A percentile compares a stretch with the other conserved stretches of the same genome.
These are phyloP conservation scores for Goffeauzyma gilvescens DNA, from an alignment of 768 basidiomycete genomes.

Conservation along the genomic window DNA sequence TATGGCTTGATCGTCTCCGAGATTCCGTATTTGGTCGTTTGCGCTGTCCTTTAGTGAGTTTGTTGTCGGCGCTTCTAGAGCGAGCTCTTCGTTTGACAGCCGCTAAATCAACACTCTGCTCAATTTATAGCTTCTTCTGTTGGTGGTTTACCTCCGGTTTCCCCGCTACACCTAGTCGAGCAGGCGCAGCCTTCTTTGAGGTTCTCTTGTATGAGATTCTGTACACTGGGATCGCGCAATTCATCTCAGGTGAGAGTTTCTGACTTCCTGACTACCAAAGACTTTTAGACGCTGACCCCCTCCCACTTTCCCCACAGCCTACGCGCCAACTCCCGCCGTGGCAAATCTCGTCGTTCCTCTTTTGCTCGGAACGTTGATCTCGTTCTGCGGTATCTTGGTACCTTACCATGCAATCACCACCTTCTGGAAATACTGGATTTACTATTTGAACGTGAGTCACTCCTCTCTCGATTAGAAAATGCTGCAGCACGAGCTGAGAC, in stretches of 20 bases:
- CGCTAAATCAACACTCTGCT: not conserved
- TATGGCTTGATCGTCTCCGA: constrained; percentile 14
- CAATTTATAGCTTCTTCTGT: not conserved
- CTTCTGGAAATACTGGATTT: constrained; percentile 13
- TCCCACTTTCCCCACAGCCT: too few species aligned
- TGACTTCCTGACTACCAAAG: not conserved
- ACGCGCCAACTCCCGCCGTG: not conserved
- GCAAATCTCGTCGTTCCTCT: constrained; percentile 1
- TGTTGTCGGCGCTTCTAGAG: too few species aligned
- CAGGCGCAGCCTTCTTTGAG: constrained; percentile 24
- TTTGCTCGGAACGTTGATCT: constrained; percentile 10
- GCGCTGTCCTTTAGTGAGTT: not conserved
- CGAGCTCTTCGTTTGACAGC: too few species aligned
- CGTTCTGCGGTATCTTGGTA: constrained; percentile 12
- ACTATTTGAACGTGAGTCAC: not conserved
- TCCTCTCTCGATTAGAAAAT: too few species aligned
- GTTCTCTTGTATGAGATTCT: constrained; percentile 27
- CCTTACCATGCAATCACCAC: constrained; percentile 8
- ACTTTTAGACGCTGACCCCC: not conserved
- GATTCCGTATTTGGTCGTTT: constrained; percentile 4
- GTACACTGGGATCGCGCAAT: constrained; percentile 13
- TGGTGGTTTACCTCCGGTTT: not conserved
- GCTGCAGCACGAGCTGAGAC: not conserved
- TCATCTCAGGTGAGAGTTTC: not conserved
- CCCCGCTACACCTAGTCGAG: constrained; percentile 1